phyloP scores from a whole-genome alignment of 345 rosid genomes.

The Crucihimalaya himalaica region DNA sequence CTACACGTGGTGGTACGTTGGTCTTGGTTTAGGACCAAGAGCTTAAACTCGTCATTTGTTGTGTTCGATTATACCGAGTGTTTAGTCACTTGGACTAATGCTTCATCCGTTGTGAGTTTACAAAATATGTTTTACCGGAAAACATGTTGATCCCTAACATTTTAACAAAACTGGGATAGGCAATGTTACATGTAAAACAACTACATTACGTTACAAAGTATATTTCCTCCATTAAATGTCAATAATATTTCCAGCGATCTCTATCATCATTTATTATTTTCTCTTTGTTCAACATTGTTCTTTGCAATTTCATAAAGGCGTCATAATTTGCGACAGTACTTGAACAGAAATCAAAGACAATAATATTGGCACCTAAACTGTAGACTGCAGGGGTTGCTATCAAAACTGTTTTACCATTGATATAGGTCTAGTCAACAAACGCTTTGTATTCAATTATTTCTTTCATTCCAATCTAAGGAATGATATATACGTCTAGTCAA shows the following conservation, averaged over 20 bases:
- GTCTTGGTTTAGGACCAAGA: neutral
- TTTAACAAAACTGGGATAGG: neutral
- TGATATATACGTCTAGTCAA: neutral
- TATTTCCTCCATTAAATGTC: neutral
- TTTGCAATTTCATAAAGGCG: conserved; percentile 11
- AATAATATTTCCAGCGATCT: conserved; percentile 11
- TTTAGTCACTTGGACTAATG: neutral
- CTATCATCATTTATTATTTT: conserved; percentile 28
- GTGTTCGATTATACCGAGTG: neutral
- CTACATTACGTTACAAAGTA: neutral
- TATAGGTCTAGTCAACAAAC: conserved; percentile 28
- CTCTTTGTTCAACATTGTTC: conserved; percentile 21
- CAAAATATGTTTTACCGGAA: neutral
- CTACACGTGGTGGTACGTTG: conserved; percentile 15
- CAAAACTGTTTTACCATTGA: conserved; percentile 28
- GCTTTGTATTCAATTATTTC: conserved; percentile 21
- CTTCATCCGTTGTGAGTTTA: neutral
- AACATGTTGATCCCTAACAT: neutral
- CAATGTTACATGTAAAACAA: neutral
- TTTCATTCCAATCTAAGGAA: conserved; percentile 21
- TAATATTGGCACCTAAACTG: conserved; percentile 34
- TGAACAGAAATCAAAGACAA: conserved; percentile 37
- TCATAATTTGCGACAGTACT: conserved; percentile 29
- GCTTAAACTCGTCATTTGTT: neutral
- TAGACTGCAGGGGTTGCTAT: conserved; percentile 38